Percentiles rank a stretch among this genome's conserved stretches.
phyloP scores from a whole-genome alignment of 768 basidiomycete genomes.

The Sutorius australiensis region DNA sequence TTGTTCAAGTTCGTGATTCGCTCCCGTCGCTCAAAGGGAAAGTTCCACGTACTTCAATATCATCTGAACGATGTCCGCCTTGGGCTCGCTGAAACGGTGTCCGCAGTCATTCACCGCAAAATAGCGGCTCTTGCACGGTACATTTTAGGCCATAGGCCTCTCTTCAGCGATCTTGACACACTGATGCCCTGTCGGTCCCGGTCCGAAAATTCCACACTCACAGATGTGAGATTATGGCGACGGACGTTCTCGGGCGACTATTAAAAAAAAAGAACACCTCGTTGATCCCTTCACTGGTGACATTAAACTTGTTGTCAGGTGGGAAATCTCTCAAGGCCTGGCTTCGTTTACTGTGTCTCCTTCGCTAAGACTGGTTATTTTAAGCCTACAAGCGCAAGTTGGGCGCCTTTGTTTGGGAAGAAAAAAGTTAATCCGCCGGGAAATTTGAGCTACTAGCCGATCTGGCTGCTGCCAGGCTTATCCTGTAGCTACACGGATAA shows the following conservation, averaged over 20 bases:
- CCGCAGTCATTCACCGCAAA: slow-evolving; percentile 59
- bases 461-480: background rate
- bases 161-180: too few species aligned
- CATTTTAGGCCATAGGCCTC: too few species aligned
- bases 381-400: too few species aligned
- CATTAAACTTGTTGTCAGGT: background rate
- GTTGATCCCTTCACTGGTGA: background rate
- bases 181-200: too few species aligned
- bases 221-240: too few species aligned
- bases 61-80: slow-evolving; percentile 73
- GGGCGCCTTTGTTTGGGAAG: background rate
- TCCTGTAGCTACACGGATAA: background rate
- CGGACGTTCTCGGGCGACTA: too few species aligned
- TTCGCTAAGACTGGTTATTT: too few species aligned
- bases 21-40: background rate
- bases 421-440: background rate
- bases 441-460: too few species aligned
- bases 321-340: background rate
- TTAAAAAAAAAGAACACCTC: background rate
- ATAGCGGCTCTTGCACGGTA: too few species aligned
- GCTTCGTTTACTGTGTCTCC: background rate
- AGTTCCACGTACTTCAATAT: slow-evolving; percentile 36
- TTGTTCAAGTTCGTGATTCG: slow-evolving; percentile 15
- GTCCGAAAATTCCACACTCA: too few species aligned
- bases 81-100: slow-evolving; percentile 92